Percentiles rank a stretch among this genome's conserved stretches.
Conservation (phyloP, 257 asterid species). For the Prunella vulgaris region DNA sequence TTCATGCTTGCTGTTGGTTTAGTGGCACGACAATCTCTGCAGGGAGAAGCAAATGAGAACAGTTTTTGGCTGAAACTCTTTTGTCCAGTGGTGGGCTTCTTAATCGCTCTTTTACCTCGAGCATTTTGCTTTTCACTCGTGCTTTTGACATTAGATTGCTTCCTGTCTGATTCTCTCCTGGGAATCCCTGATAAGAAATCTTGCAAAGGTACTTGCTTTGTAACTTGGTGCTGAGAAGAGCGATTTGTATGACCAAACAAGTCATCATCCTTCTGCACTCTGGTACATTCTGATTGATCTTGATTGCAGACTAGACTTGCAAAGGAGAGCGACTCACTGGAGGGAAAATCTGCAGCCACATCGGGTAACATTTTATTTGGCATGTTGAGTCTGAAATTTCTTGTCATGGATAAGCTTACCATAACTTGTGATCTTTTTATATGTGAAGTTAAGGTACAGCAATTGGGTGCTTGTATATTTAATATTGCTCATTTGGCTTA, state of each 20-base stretch:
- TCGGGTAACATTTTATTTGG: slow-evolving; percentile 30
- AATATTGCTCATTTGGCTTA: slow-evolving; percentile 18
- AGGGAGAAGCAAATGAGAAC: slow-evolving; percentile 40
- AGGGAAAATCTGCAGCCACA: slow-evolving; percentile 35
- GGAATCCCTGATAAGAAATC: slow-evolving; percentile 23
- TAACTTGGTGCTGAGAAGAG: slow-evolving; percentile 18
- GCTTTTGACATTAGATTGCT: slow-evolving; percentile 21
- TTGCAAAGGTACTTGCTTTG: slow-evolving; percentile 16
- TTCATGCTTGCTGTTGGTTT: slow-evolving; percentile 28
- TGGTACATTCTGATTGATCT: slow-evolving; percentile 23
- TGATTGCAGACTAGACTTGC: slow-evolving; percentile 40
- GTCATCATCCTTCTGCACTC: slow-evolving; percentile 15
- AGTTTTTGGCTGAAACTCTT: slow-evolving; percentile 40
- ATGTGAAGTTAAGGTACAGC: slow-evolving; percentile 18
- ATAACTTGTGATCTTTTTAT: slow-evolving; percentile 18
- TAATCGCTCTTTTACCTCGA: slow-evolving; percentile 22
- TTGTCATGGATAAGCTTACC: slow-evolving; percentile 14
- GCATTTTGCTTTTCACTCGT: slow-evolving; percentile 7
- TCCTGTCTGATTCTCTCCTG: slow-evolving; percentile 18
- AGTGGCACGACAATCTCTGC: slow-evolving; percentile 38
- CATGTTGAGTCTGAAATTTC: slow-evolving; percentile 19
- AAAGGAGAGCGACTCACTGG: slow-evolving; percentile 54
- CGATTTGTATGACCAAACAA: slow-evolving; percentile 9
- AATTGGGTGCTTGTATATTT: slow-evolving; percentile 5
- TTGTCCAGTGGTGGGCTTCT: slow-evolving; percentile 20